Percentiles rank a stretch among this genome's conserved stretches.
These are phyloP conservation scores for Oryza meyeriana DNA, from an alignment of 176 grass and related monocot species.

Conservation along the genomic window DNA sequence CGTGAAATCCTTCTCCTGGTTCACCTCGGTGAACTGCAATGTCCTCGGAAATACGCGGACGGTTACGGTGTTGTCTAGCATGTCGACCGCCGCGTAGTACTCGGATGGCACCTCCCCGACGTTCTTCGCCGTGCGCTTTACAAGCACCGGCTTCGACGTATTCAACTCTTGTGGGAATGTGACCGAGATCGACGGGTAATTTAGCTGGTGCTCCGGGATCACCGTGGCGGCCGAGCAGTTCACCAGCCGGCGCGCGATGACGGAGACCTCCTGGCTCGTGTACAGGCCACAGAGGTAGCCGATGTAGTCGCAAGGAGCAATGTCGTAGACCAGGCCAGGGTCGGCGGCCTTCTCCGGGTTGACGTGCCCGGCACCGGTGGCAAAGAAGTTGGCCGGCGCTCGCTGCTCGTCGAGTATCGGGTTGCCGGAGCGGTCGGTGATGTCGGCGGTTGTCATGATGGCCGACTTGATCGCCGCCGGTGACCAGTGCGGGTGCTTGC, in stretches of 20 bases:
- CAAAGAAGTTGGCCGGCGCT: conserved; percentile 28
- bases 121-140: conserved; percentile 42
- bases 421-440: conserved; percentile 16
- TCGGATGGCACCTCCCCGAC: conserved; percentile 28
- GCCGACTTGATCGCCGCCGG: conserved; percentile 58
- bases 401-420: conserved; percentile 35
- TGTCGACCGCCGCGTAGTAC: conserved; percentile 29
- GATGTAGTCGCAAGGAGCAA: conserved; percentile 19
- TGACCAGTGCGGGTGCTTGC: conserved; percentile 46
- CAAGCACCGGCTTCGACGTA: background rate
- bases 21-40: conserved; percentile 13
- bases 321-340: conserved; percentile 49
- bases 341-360: conserved; percentile 41
- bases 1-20: conserved; percentile 32
- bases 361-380: conserved; percentile 48
- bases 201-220: conserved; percentile 29
- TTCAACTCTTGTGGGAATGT: background rate
- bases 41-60: background rate
- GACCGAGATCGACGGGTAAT: conserved; percentile 53
- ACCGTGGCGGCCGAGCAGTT: conserved; percentile 28
- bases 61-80: background rate
- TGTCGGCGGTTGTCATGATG: conserved; percentile 67
- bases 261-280: conserved; percentile 24
- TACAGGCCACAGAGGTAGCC: conserved; percentile 54
- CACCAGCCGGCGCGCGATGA: conserved; percentile 10